These are phyloP conservation scores for Exobasidium rhododendri DNA, from an alignment of 1,284 basidiomycete species.

Conservation along the genomic window DNA sequence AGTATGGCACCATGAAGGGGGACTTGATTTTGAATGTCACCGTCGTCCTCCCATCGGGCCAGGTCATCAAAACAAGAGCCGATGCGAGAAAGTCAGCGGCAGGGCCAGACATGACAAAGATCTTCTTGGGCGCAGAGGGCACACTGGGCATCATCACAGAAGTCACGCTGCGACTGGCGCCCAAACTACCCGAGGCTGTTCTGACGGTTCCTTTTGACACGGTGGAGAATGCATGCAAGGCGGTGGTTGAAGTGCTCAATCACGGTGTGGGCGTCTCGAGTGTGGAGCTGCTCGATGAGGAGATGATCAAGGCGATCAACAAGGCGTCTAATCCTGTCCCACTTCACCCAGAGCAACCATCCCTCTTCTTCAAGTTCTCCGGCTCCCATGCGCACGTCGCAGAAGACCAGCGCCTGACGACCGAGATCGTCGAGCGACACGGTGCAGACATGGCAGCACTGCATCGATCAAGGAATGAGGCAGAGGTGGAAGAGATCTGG, in stretches of 20 bases:
- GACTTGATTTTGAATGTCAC: constrained; percentile 41
- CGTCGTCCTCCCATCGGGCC: constrained; percentile 75
- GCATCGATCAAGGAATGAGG: too few species aligned
- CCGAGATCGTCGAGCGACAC: too few species aligned
- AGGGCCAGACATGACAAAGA: constrained; percentile 82
- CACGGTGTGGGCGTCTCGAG: constrained; percentile 62
- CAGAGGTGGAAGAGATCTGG: too few species aligned
- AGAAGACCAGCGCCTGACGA: too few species aligned
- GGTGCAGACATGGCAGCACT: too few species aligned
- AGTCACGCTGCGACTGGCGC: constrained; percentile 76
- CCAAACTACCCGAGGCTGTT: constrained; percentile 67
- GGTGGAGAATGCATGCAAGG: constrained; percentile 64
- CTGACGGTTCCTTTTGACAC: constrained; percentile 59
- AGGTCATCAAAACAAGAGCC: constrained; percentile 89
- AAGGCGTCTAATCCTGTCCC: too few species aligned
- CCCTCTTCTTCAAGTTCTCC: too few species aligned
- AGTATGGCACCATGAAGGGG: constrained; percentile 78
- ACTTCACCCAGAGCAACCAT: too few species aligned
- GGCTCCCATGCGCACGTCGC: too few species aligned
- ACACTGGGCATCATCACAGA: constrained; percentile 90
- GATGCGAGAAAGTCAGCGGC: constrained; percentile 78
- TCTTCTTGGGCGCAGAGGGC: constrained; percentile 92
- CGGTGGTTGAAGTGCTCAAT: constrained; percentile 65
- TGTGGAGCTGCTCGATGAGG: constrained; percentile 38
- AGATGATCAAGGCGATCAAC: constrained; percentile 47